Evolutionary conservation across 306 rosid genomes (phyloP), one percentile per base, ranked within the genome.

Genomic region (Senna siamea): DNA sequence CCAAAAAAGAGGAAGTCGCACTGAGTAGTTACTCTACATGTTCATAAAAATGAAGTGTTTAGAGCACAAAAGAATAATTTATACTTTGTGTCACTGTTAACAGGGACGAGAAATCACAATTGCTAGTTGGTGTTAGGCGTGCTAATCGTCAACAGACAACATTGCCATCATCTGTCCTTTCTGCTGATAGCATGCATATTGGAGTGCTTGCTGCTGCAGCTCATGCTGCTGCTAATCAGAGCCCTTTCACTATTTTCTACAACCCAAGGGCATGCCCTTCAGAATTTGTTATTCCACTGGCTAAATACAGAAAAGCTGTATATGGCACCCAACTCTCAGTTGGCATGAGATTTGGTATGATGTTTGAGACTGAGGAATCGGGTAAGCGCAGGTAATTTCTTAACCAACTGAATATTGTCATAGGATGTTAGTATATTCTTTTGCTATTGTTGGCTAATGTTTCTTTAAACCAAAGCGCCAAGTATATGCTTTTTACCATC

Each of bases 191-290:
- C 81, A 95, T 95, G 99, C 99, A 95, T 83, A 95, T 95, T 18
- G 99, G 99, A 17, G 93, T 95, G 64, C 99, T 95, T 75, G 99
- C 99, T 65, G 99, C 96, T 13, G 99, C 99, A 9, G 99, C 99
- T 74, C 97, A 95, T 66, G 99, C 99, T 57, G 97, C 99, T 37
- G 82, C 99, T 22, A 90, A 86, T 66, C 87, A 90, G 14, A 92
- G 93, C 73, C 89, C 98, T 10, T 95, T 92, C 79, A 86, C 98
- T 7, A 86, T 95, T 70, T 95, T 92, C 87, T 95, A 95, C 85
- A 95, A 95, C 80, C 99, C 99, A 71, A 95, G 99, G 91, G 99
- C 99, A 69, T 92, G 97, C 46, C 97, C 98, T 69, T 92, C 99
- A 77, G 97, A 95, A 38, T 95, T 95, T 82, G 98, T 95, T 55